Conservation (phyloP, 78 protist species). For the Chrysochromulina parva region DNA sequence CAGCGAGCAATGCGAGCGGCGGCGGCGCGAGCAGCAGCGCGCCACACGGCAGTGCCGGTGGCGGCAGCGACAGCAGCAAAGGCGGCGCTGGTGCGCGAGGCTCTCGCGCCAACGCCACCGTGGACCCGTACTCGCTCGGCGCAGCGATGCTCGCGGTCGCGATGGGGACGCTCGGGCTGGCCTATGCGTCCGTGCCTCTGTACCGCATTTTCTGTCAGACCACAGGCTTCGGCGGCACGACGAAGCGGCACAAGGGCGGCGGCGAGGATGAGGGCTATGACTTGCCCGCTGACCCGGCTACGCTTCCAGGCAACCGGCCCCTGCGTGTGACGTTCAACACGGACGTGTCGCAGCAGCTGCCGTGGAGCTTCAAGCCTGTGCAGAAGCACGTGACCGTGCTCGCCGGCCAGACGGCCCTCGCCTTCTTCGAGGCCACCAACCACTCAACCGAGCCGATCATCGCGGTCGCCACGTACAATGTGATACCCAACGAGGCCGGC, state of each 20-base stretch:
- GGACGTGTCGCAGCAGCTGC: slow-evolving; percentile 32
- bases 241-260: slow-evolving; percentile 34
- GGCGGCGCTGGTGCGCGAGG: too few relatives aligned
- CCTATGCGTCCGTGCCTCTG: slow-evolving; percentile 80
- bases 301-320: slow-evolving; percentile 16
- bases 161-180: slow-evolving; percentile 21
- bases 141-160: neutral
- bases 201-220: slow-evolving; percentile 84
- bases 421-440: slow-evolving; percentile 80
- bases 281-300: neutral
- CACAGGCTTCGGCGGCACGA: slow-evolving; percentile 82
- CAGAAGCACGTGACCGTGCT: slow-evolving; percentile 36
- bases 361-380: slow-evolving; percentile 49
- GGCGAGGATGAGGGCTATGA: neutral
- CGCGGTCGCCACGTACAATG: slow-evolving; percentile 51
- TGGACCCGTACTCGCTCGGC: neutral
- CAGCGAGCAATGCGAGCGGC: too few relatives aligned
- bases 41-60: too few relatives aligned
- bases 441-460: slow-evolving; percentile 70
- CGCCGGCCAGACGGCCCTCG: slow-evolving; percentile 77
- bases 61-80: neutral
- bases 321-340: slow-evolving; percentile 45
- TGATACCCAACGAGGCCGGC: slow-evolving; percentile 51
- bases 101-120: too few relatives aligned
- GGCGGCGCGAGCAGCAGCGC: too few relatives aligned